Evolutionary conservation across 805 yeast species (phyloP).

Genomic region (Starmerella riodocensis): DNA sequence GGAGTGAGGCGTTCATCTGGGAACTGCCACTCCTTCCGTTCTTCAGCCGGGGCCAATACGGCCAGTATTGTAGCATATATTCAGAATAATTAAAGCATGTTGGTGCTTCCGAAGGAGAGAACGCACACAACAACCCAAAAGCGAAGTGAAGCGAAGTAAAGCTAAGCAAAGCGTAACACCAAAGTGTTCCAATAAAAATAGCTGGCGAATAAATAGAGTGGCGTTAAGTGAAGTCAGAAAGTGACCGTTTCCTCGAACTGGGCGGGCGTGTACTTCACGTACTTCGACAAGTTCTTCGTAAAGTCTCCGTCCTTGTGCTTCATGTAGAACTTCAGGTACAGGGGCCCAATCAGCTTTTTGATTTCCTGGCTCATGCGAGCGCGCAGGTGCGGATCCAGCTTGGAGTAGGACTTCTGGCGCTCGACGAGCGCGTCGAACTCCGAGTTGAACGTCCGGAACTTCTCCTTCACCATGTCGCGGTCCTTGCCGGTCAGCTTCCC

Average conservation of each 20-base stretch:
- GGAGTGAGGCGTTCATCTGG: neutral
- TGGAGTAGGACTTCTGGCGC: slow-evolving; percentile 49
- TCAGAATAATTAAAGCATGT: too few species aligned
- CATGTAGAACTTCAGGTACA: slow-evolving; percentile 74
- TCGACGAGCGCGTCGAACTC: slow-evolving; percentile 67
- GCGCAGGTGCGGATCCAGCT: slow-evolving; percentile 55
- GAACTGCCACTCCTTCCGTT: too few species aligned
- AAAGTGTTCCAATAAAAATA: too few species aligned
- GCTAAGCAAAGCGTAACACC: too few species aligned
- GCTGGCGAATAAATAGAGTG: too few species aligned
- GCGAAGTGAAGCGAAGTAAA: too few species aligned
- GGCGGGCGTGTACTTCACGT: slow-evolving; percentile 43
- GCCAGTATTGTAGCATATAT: too few species aligned
- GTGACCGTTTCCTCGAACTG: slow-evolving; percentile 28
- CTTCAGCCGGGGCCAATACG: too few species aligned
- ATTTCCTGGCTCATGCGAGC: slow-evolving; percentile 56
- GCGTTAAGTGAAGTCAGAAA: too few species aligned
- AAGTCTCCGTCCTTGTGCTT: slow-evolving; percentile 59
- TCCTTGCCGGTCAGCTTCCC: slow-evolving; percentile 44
- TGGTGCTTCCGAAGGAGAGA: too few species aligned
- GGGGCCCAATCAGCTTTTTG: slow-evolving; percentile 53
- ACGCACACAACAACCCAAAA: too few species aligned
- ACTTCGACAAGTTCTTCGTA: slow-evolving; percentile 56
- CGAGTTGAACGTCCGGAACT: slow-evolving; percentile 67
- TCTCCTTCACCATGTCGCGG: slow-evolving; percentile 68